A percentile compares a stretch with the other conserved stretches of the same genome.
Conservation (phyloP, 202 grass and related monocot species). For the Musa balbisiana region DNA sequence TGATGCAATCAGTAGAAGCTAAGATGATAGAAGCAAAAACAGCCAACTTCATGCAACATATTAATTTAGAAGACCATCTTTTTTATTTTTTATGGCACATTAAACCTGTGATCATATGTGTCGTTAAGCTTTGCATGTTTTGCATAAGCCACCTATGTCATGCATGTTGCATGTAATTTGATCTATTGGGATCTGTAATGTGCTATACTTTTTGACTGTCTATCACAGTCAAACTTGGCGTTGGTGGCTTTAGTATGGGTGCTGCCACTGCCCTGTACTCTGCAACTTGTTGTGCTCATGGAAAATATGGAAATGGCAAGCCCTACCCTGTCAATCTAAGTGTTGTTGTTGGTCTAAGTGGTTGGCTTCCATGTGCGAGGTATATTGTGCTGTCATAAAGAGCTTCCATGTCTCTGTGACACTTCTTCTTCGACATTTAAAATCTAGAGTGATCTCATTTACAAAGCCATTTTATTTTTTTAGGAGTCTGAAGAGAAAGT, state of each 20-base stretch:
- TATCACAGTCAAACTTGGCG: constrained; percentile 64
- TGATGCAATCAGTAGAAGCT: not conserved
- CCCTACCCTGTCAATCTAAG: constrained; percentile 62
- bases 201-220: not conserved
- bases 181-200: constrained; percentile 1
- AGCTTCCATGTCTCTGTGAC: not conserved
- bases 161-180: constrained; percentile 9
- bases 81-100: not conserved
- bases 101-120: not conserved
- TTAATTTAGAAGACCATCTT: not conserved
- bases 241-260: constrained; percentile 14
- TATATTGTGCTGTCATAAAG: constrained; percentile 23
- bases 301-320: constrained; percentile 89
- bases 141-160: not conserved
- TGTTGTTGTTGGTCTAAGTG: constrained; percentile 71
- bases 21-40: too few species aligned
- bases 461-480: constrained; percentile 13
- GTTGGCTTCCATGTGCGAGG: constrained; percentile 83
- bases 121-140: not conserved
- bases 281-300: constrained; percentile 76
- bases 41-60: not conserved
- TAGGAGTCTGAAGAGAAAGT: constrained; percentile 73
- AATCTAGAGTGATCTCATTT: not conserved
- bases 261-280: constrained; percentile 35
- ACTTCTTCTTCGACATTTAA: not conserved